A percentile compares a stretch with the other conserved stretches of the same genome.
Evolutionary conservation across 1,284 basidiomycete species (phyloP).

Genomic region (Marasmius tenuissimus): DNA sequence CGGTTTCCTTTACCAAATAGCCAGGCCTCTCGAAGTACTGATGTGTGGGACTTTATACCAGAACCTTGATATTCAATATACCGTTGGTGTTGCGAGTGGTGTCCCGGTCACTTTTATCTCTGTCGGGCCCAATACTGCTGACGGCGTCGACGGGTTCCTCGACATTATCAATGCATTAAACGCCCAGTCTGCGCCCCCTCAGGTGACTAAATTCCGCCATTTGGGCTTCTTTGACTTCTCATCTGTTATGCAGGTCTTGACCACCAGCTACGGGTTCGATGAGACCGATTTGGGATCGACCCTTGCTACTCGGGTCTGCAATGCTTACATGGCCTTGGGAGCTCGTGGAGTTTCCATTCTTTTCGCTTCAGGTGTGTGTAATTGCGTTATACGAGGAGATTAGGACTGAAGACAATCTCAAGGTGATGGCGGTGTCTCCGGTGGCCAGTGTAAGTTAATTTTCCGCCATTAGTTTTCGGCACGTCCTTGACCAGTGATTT

Average conservation of each 20-base stretch:
- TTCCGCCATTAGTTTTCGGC: not conserved
- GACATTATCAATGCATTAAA: constrained; percentile 33
- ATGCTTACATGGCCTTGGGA: constrained; percentile 32
- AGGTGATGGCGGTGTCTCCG: constrained; percentile 36
- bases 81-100: constrained; percentile 29
- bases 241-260: constrained; percentile 14
- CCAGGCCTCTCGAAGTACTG: not conserved
- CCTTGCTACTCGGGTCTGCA: constrained; percentile 31
- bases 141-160: constrained; percentile 21
- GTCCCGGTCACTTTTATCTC: constrained; percentile 25
- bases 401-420: not conserved
- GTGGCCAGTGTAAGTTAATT: constrained; percentile 21
- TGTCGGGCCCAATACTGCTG: constrained; percentile 17
- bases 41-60: not conserved
- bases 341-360: constrained; percentile 36
- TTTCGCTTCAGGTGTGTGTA: constrained; percentile 31
- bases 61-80: constrained; percentile 29
- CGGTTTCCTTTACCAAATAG: constrained; percentile 1
- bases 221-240: constrained; percentile 9
- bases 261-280: constrained; percentile 27
- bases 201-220: constrained; percentile 18
- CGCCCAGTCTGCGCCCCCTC: constrained; percentile 26
- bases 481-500: not conserved
- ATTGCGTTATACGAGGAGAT: not conserved
- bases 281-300: constrained; percentile 24